A percentile compares a stretch with the other conserved stretches of the same genome.
These are phyloP conservation scores for Wickerhamiella australiensis DNA, from an alignment of 805 yeast genomes.

Conservation along the genomic window DNA sequence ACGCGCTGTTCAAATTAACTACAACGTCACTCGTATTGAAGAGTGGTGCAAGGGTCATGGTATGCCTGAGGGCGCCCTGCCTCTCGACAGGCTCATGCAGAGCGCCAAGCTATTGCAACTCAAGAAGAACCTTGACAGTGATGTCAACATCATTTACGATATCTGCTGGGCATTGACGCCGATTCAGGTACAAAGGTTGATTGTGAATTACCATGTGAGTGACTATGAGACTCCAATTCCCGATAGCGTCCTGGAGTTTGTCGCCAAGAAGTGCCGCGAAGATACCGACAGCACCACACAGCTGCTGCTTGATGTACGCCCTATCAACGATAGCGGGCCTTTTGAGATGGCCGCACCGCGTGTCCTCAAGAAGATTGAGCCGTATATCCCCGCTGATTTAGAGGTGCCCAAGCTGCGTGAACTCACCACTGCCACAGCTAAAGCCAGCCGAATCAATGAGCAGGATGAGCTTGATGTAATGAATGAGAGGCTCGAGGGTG, in stretches of 20 bases:
- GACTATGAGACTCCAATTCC: conserved; percentile 92
- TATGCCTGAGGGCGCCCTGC: conserved; percentile 72
- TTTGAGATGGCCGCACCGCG: conserved; percentile 36
- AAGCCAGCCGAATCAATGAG: conserved; percentile 14
- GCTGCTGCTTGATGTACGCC: conserved; percentile 32
- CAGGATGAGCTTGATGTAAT: neutral
- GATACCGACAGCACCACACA: conserved; percentile 35
- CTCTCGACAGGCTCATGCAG: conserved; percentile 77
- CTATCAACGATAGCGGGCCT: conserved; percentile 31
- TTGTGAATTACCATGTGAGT: conserved; percentile 78
- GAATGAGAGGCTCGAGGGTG: neutral
- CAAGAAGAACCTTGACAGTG: conserved; percentile 78
- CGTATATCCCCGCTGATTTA: conserved; percentile 87
- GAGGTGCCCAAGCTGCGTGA: conserved; percentile 79
- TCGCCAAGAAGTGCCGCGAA: conserved; percentile 39
- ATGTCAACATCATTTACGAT: conserved; percentile 83
- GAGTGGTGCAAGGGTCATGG: conserved; percentile 98
- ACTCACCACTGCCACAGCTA: conserved; percentile 59
- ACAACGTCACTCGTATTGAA: conserved; percentile 89
- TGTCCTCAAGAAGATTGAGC: conserved; percentile 54
- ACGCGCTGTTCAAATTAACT: conserved; percentile 91
- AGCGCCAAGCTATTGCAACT: conserved; percentile 88
- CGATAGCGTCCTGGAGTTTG: conserved; percentile 62
- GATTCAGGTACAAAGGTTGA: conserved; percentile 85
- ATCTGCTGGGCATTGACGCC: conserved; percentile 91